Percentiles rank a stretch among this genome's conserved stretches.
phyloP scores from a whole-genome alignment of 1,139 yeast species.

The Zygosaccharomyces sapae region DNA sequence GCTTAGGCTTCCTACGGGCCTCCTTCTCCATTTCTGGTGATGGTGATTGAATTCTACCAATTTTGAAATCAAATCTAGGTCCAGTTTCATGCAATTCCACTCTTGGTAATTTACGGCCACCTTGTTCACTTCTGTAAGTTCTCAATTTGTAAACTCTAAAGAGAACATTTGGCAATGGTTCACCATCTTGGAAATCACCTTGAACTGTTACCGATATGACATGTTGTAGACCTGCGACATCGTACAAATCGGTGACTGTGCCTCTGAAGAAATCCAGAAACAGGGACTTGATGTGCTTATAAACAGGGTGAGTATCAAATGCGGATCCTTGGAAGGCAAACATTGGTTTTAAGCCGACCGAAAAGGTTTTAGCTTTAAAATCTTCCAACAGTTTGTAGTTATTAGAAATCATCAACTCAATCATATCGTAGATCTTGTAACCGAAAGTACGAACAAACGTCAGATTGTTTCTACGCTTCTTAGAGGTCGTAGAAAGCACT shows the following conservation, averaged over 20 bases:
- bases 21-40: slow-evolving; percentile 88
- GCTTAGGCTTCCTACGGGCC: slow-evolving; percentile 77
- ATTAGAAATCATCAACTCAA: slow-evolving; percentile 74
- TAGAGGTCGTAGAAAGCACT: slow-evolving; percentile 78
- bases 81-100: slow-evolving; percentile 95
- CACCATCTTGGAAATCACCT: slow-evolving; percentile 69
- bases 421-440: slow-evolving; percentile 87
- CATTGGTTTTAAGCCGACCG: slow-evolving; percentile 91
- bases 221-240: slow-evolving; percentile 91
- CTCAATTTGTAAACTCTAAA: slow-evolving; percentile 88
- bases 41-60: slow-evolving; percentile 84
- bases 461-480: slow-evolving; percentile 89
- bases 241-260: slow-evolving; percentile 75
- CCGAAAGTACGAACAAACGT: slow-evolving; percentile 88
- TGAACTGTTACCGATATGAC: slow-evolving; percentile 79
- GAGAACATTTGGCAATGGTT: slow-evolving; percentile 70
- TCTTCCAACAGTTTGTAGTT: slow-evolving; percentile 71
- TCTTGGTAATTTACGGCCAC: slow-evolving; percentile 67
- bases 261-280: slow-evolving; percentile 92
- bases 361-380: slow-evolving; percentile 75
- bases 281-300: slow-evolving; percentile 77
- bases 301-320: slow-evolving; percentile 85
- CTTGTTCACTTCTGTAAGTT: slow-evolving; percentile 74
- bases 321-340: slow-evolving; percentile 89
- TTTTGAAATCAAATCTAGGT: slow-evolving; percentile 87